phyloP scores from a whole-genome alignment of 192 early-diverging fungal genomes.

The Coemansia sp. region DNA sequence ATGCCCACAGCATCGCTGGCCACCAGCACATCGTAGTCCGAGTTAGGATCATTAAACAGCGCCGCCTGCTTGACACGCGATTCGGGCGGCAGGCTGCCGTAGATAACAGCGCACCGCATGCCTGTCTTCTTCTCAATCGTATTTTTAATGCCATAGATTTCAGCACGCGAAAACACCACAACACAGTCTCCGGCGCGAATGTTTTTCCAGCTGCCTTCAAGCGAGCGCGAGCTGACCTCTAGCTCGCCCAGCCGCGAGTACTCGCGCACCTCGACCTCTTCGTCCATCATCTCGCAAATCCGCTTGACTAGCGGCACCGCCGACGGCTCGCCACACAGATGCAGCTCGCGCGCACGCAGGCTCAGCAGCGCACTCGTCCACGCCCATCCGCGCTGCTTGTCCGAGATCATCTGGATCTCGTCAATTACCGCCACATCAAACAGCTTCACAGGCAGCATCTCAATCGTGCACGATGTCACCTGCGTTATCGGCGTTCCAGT shows the following conservation, averaged over 20 bases:
- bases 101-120: constrained; percentile 84
- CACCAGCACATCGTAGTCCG: constrained; percentile 79
- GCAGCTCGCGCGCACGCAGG: constrained; percentile 79
- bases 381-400: constrained; percentile 87
- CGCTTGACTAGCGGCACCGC: constrained; percentile 77
- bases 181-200: constrained; percentile 82
- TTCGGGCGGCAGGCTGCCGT: constrained; percentile 93
- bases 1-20: constrained; percentile 97
- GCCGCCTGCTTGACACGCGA: constrained; percentile 83
- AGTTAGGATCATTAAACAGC: constrained; percentile 83
- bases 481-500: constrained; percentile 34
- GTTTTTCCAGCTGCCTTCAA: constrained; percentile 59
- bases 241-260: constrained; percentile 79
- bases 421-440: constrained; percentile 90
- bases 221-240: constrained; percentile 55
- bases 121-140: constrained; percentile 73
- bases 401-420: constrained; percentile 96
- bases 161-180: constrained; percentile 81
- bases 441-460: constrained; percentile 71
- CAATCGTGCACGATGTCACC: constrained; percentile 78
- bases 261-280: constrained; percentile 74
- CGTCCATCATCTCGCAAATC: constrained; percentile 70
- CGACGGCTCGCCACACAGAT: constrained; percentile 91
- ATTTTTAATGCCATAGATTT: constrained; percentile 78
- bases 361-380: constrained; percentile 89